phyloP scores from a whole-genome alignment of 768 basidiomycete genomes.

The Lactarius pseudohatsudake region DNA sequence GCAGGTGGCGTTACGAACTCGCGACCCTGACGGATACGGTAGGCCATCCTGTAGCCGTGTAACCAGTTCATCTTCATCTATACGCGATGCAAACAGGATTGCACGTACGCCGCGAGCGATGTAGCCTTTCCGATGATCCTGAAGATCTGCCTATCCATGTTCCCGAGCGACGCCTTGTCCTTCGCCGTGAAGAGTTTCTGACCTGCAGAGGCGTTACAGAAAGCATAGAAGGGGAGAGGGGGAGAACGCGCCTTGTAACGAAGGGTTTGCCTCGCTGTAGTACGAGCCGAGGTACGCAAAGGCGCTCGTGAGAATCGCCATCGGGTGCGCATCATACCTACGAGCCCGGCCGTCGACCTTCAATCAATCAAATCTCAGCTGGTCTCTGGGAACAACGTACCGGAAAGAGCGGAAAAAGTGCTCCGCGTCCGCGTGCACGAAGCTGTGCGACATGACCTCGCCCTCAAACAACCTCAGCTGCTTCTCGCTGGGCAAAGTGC shows the following conservation, averaged over 20 bases:
- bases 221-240: background rate
- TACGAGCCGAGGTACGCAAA: constrained; percentile 88
- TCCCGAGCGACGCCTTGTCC: constrained; percentile 60
- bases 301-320: constrained; percentile 85
- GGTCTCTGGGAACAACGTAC: constrained; percentile 28
- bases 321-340: constrained; percentile 90
- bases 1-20: constrained; percentile 84
- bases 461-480: constrained; percentile 65
- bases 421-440: constrained; percentile 44
- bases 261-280: constrained; percentile 87
- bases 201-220: constrained; percentile 42
- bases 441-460: constrained; percentile 77
- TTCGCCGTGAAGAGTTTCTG: constrained; percentile 77
- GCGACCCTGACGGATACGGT: constrained; percentile 87
- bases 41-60: constrained; percentile 72
- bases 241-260: constrained; percentile 60
- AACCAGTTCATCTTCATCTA: background rate
- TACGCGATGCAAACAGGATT: background rate
- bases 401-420: constrained; percentile 45
- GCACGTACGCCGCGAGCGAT: constrained; percentile 75
- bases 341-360: background rate
- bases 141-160: constrained; percentile 93
- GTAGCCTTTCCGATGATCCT: constrained; percentile 86
- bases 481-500: constrained; percentile 62
- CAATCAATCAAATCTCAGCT: background rate